Base-by-base conservation (phyloP, 805 yeast species). In the Cyberlindnera maritima region DNA sequence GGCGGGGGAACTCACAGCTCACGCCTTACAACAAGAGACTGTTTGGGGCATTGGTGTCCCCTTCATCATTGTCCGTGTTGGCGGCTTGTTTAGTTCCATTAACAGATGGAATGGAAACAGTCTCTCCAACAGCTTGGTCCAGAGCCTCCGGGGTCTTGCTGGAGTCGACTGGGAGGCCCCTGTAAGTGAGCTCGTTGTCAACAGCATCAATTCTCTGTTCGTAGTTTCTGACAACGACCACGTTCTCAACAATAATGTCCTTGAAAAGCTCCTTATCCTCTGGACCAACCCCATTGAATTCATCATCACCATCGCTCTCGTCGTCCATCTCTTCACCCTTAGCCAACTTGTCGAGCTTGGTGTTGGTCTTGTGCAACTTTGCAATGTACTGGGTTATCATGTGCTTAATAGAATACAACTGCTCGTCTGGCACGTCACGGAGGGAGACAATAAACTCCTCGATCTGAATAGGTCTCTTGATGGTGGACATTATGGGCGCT, bases 231-330 rank as follows among this genome's bases (percentile, higher is more conserved):
- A 83, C 65, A n/a, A 83, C 85, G 3, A 61, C 58, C 12, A 68
- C 63, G 60, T 85, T 85, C 53, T 84, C 91, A 9, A 59, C 55
- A 15, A 82, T 70, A 10, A 83, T 72, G n/a, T 79, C 84, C 6
- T 55, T 60, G 62, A 76, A 84, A 14, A 85, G 57, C 14, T 65
- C 61, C n/a, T 68, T 58, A 56, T 83, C 88, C 12, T 69, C 69
- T 4, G 65, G 67, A 18, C 68, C 62, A 11, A 63, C 55, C 9
- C 50, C 54, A 2, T 53, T 47, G 23, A 52, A 57, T 4, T 57
- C 63, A 17, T 64, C 70, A 19, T 60, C 61, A 29, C 32, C 45
- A 11, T 55, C 55, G 14, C 49, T 45, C 17, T 49, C 54, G 21
- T 49, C 54, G 4, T 41, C 56, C 38, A 62, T 57, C 36, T 53